These are phyloP conservation scores for Leavenworthia alabamica DNA, from an alignment of 345 rosid species.

Conservation along the genomic window DNA sequence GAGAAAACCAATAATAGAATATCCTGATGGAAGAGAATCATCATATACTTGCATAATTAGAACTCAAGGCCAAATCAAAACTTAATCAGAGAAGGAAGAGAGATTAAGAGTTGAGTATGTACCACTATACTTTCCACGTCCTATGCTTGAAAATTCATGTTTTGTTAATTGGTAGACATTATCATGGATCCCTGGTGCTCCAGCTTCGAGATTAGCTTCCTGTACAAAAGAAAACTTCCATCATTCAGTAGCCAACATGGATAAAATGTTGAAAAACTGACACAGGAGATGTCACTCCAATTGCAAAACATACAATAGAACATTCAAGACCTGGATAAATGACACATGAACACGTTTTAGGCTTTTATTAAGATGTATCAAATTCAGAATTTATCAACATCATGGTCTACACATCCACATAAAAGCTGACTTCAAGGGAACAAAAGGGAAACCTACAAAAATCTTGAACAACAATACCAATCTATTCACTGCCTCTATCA, in stretches of 20 bases:
- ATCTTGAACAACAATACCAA: background rate
- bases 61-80: conserved; percentile 6
- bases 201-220: conserved; percentile 86
- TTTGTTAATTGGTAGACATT: conserved; percentile 20
- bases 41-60: background rate
- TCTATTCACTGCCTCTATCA: background rate
- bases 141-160: conserved; percentile 63
- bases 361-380: background rate
- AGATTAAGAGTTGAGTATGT: conserved; percentile 15
- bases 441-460: background rate
- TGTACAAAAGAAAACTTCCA: conserved; percentile 18
- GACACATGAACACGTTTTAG: background rate
- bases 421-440: background rate
- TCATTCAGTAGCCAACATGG: background rate
- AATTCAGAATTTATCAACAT: background rate
- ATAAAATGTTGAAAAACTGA: background rate
- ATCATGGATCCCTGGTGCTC: conserved; percentile 41
- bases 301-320: background rate
- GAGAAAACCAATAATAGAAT: background rate
- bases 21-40: background rate
- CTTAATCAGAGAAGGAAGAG: background rate
- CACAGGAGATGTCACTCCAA: background rate
- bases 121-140: conserved; percentile 84
- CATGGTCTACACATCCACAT: conserved; percentile 4
- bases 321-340: background rate